These are phyloP conservation scores for Gamarada debralockiae DNA, from an alignment of 495 filamentous ascomycete species.

Conservation along the genomic window DNA sequence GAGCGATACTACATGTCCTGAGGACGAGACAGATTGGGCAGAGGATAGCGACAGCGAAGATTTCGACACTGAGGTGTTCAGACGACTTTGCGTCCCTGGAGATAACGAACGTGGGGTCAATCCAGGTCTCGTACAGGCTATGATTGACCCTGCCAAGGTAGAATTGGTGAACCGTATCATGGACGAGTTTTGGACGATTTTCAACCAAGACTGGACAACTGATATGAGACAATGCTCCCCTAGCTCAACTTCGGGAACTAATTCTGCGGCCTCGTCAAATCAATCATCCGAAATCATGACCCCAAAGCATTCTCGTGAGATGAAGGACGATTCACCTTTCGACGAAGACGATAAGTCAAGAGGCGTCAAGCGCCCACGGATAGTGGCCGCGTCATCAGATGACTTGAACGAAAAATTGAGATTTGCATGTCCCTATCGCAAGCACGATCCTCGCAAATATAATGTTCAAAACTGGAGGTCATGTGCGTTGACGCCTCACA, in stretches of 20 bases:
- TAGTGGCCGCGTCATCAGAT: background rate
- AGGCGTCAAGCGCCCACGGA: background rate
- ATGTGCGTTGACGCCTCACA: background rate
- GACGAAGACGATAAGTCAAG: background rate
- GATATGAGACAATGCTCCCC: background rate
- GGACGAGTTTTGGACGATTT: background rate
- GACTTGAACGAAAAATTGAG: background rate
- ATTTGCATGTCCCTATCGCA: conserved; percentile 12
- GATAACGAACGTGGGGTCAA: background rate
- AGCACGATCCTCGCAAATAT: conserved; percentile 7
- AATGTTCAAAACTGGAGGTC: background rate
- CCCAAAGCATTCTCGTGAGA: background rate
- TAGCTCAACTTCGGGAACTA: background rate
- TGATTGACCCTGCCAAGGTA: background rate
- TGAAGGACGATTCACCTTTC: background rate
- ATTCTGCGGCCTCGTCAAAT: background rate
- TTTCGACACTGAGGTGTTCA: background rate
- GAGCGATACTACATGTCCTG: background rate
- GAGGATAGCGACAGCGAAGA: background rate
- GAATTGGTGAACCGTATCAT: background rate
- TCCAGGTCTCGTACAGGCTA: background rate
- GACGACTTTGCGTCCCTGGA: too few relatives aligned
- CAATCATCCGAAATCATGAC: background rate
- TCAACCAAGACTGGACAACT: background rate
- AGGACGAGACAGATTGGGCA: background rate